Conservation (phyloP, 495 filamentous ascomycete species). For the Penicillium desertorum region DNA sequence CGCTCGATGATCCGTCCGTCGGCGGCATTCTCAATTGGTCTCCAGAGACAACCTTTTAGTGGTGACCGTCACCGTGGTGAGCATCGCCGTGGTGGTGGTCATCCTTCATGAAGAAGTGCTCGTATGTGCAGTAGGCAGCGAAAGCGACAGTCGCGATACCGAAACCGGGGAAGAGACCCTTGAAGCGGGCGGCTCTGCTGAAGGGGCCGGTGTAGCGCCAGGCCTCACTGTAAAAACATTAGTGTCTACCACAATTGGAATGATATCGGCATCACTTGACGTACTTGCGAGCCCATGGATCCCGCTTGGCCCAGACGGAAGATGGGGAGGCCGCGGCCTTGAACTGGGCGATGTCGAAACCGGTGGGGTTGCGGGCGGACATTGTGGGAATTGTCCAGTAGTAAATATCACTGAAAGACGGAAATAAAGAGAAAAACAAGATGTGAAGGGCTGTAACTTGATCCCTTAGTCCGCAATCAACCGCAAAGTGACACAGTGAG, state of each 20-base stretch:
- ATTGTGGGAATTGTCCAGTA: conserved; percentile 29
- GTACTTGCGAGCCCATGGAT: conserved; percentile 85
- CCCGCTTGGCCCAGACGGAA: conserved; percentile 58
- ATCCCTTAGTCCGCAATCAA: conserved; percentile 15
- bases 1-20: conserved; percentile 19
- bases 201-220: conserved; percentile 94
- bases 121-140: conserved; percentile 81
- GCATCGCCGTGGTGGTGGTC: conserved; percentile 59
- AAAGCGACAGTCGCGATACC: conserved; percentile 92
- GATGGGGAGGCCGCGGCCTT: conserved; percentile 62
- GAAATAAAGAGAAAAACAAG: conserved; percentile 11
- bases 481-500: conserved; percentile 19
- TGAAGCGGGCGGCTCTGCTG: conserved; percentile 84
- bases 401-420: conserved; percentile 15
- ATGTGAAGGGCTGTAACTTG: conserved; percentile 17
- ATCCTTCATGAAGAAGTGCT: conserved; percentile 80
- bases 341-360: conserved; percentile 77
- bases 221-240: conserved; percentile 63
- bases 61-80: conserved; percentile 51
- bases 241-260: conserved; percentile 14
- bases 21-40: conserved; percentile 14
- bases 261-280: conserved; percentile 16
- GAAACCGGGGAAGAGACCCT: conserved; percentile 78
- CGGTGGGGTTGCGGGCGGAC: conserved; percentile 69
- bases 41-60: conserved; percentile 28